Evolutionary conservation across 2,329 filamentous ascomycete genomes (phyloP).

Genomic region (Colletotrichum gloeosporioides): DNA sequence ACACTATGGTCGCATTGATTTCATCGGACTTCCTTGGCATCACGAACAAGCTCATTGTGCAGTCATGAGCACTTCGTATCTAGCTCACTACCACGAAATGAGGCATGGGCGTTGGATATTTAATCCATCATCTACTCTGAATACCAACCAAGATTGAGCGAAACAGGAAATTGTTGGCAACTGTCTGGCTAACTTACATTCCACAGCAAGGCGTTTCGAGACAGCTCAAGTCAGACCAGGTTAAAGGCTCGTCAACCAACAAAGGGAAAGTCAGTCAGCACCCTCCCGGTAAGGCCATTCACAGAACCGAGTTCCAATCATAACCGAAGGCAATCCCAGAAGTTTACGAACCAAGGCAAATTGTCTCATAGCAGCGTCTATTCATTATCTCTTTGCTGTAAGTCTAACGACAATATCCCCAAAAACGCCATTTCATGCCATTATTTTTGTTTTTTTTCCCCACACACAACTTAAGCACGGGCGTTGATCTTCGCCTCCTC

Average conservation of each 20-base stretch:
- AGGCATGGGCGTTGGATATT: neutral
- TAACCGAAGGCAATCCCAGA: fast-evolving
- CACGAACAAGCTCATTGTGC: neutral
- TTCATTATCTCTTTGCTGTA: neutral
- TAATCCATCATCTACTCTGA: neutral
- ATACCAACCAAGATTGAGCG: neutral
- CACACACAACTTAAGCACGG: neutral
- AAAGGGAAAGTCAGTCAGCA: fast-evolving
- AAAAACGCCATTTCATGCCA: neutral
- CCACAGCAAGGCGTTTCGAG: neutral
- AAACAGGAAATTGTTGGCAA: no score
- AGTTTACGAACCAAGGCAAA: fast-evolving
- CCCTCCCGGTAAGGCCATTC: neutral
- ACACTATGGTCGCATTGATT: neutral
- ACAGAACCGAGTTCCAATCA: fast-evolving
- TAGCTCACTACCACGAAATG: neutral
- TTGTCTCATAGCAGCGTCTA: neutral
- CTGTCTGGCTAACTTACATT: no score
- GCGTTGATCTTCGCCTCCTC: conserved; percentile 21
- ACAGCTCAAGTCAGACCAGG: neutral
- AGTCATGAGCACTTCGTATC: neutral
- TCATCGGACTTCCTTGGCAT: fast-evolving
- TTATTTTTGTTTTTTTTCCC: neutral
- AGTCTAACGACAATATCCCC: neutral
- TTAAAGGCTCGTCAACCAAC: neutral